Evolutionary conservation across 2,329 filamentous ascomycete species (phyloP).

Genomic region (Aspergillus awamori): DNA sequence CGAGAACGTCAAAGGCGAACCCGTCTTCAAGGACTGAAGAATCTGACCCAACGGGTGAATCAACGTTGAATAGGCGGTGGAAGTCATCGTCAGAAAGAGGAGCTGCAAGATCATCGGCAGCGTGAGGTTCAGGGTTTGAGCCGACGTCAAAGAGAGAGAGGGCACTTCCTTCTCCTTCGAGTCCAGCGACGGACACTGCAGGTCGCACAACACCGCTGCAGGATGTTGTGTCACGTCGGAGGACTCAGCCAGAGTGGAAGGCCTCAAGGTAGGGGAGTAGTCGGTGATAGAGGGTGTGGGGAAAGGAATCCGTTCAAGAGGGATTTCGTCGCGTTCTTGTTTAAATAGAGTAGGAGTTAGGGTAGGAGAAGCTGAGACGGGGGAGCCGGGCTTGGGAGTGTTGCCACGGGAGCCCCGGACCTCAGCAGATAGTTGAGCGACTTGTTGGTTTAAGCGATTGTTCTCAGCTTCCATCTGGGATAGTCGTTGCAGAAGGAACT

Average conservation of each 20-base stretch:
- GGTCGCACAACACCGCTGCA: slow-evolving; percentile 99
- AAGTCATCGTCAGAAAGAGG: slow-evolving; percentile 71
- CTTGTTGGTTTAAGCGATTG: slow-evolving; percentile 53
- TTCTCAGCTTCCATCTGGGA: slow-evolving; percentile 61
- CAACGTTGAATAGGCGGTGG: slow-evolving; percentile 61
- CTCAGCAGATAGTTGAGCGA: slow-evolving; percentile 53
- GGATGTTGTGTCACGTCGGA: slow-evolving; percentile 99
- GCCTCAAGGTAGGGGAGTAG: slow-evolving; percentile 44
- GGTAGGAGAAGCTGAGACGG: slow-evolving; percentile 41
- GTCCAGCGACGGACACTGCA: slow-evolving; percentile 95
- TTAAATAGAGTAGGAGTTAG: slow-evolving; percentile 48
- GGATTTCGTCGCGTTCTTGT: slow-evolving; percentile 47
- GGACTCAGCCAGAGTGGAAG: slow-evolving; percentile 56
- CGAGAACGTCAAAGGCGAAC: slow-evolving; percentile 71
- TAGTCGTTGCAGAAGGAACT: slow-evolving; percentile 67
- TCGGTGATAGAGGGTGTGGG: slow-evolving; percentile 43
- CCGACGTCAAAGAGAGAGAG: slow-evolving; percentile 46
- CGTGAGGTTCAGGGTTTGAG: slow-evolving; percentile 47
- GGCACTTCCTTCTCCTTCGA: slow-evolving; percentile 53
- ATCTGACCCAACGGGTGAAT: slow-evolving; percentile 71
- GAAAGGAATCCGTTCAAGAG: slow-evolving; percentile 45
- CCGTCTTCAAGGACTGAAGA: slow-evolving; percentile 74
- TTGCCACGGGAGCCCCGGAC: slow-evolving; percentile 45
- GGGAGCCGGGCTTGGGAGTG: slow-evolving; percentile 42
- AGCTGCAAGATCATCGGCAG: slow-evolving; percentile 64